A percentile compares a stretch with the other conserved stretches of the same genome.
These are phyloP conservation scores for Russula abietina DNA, from an alignment of 768 basidiomycete species.

Conservation along the genomic window DNA sequence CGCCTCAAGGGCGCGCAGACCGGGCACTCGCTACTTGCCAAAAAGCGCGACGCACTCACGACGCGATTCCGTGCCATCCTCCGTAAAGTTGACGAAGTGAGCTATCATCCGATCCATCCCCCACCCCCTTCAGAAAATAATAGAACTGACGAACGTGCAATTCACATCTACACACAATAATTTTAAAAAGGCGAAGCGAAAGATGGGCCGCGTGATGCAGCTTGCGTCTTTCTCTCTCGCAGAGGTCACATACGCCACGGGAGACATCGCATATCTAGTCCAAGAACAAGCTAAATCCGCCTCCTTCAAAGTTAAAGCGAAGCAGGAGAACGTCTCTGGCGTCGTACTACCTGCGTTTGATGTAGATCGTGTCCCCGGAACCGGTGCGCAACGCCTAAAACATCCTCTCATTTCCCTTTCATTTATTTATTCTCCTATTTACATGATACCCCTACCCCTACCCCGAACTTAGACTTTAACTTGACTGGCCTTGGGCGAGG, in stretches of 20 bases:
- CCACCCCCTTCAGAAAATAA: not conserved
- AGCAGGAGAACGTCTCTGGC: conserved; percentile 97
- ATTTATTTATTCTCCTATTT: not conserved
- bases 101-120: not conserved
- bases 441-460: too few species aligned
- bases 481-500: conserved; percentile 95
- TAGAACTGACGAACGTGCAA: not conserved
- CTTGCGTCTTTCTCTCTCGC: conserved; percentile 98
- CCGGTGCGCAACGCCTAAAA: conserved; percentile 44
- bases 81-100: conserved; percentile 94
- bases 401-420: not conserved
- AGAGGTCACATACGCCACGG: conserved; percentile 96
- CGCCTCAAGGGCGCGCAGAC: conserved; percentile 90
- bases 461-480: conserved; percentile 70
- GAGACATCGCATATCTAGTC: conserved; percentile 95
- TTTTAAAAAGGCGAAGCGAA: conserved; percentile 88
- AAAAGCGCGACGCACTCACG: conserved; percentile 96
- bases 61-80: conserved; percentile 92
- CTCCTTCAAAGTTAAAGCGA: conserved; percentile 87
- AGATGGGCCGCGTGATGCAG: conserved; percentile 99
- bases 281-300: conserved; percentile 93
- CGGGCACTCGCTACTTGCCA: conserved; percentile 90
- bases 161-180: not conserved
- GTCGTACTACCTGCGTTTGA: conserved; percentile 95
- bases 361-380: conserved; percentile 77